phyloP scores from a whole-genome alignment of 78 protist species.

The Protostelium mycophagum region DNA sequence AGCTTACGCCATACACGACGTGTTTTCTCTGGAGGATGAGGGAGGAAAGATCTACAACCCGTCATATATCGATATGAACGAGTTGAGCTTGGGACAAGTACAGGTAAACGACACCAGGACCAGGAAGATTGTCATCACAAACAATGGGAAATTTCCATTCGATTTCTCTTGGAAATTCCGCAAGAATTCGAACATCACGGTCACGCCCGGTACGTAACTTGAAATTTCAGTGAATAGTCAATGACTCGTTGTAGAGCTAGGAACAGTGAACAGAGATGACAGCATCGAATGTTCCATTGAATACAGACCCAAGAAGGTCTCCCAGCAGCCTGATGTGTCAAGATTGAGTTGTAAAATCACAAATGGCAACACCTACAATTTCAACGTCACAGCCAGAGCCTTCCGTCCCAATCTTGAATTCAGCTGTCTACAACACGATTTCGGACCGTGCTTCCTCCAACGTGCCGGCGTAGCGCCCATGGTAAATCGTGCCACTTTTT shows the following conservation, averaged over 20 bases:
- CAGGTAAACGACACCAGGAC: slow-evolving; percentile 34
- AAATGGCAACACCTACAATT: slow-evolving; percentile 46
- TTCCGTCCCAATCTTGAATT: slow-evolving; percentile 32
- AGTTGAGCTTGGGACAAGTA: slow-evolving; percentile 64
- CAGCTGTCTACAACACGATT: slow-evolving; percentile 17
- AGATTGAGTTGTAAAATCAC: not conserved
- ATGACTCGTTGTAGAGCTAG: not conserved
- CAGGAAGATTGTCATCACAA: slow-evolving; percentile 12
- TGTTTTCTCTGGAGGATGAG: not conserved
- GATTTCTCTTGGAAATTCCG: slow-evolving; percentile 43
- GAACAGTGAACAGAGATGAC: slow-evolving; percentile 20
- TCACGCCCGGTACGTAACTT: not conserved
- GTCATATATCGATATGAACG: not conserved
- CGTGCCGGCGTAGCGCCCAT: not conserved
- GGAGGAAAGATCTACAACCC: slow-evolving; percentile 11
- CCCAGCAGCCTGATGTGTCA: not conserved
- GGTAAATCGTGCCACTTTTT: not conserved
- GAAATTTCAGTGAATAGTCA: not conserved
- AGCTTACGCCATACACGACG: slow-evolving; percentile 61
- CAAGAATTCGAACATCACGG: not conserved
- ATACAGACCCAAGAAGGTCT: slow-evolving; percentile 20
- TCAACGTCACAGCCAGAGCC: slow-evolving; percentile 31
- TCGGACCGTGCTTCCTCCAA: slow-evolving; percentile 56
- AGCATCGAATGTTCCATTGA: slow-evolving; percentile 1
- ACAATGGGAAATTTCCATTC: slow-evolving; percentile 49